Base-by-base conservation (phyloP, 2,329 filamentous ascomycete genomes). In the Clathrospora elynae region DNA sequence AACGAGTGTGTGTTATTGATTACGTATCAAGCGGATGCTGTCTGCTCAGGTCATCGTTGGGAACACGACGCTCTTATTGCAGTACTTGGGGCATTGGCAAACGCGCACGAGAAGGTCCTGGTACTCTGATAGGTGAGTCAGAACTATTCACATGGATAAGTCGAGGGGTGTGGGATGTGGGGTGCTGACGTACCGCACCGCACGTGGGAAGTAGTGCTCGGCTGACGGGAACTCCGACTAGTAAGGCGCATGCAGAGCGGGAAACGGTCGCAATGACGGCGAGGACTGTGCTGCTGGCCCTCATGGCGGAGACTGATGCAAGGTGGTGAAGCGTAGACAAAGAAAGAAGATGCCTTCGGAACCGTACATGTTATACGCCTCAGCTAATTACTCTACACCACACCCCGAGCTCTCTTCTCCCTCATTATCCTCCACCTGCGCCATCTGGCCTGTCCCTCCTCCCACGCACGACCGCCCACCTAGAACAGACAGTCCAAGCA, bases 401-500 rank as follows among this genome's bases (percentile, higher is more conserved):
- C n/a, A n/a, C n/a, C n/a, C n/a, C n/a, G n/a, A n/a, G n/a, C n/a
- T n/a, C n/a, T n/a, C n/a, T n/a, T n/a, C n/a, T n/a, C 14, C 14
- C 19, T 26, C 19, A 16, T 13, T 24, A 31, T 18, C 16, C 9
- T 23, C 17, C 33, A 25, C 22, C 29, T 18, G 17, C 14, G 17
- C n/a, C 28, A 37, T 16, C 32, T 13, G 18, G 13, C 11, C n/a
- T 28, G 13, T 13, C 16, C 5, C 20, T 18, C 6, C 35, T 22
- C 30, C 26, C 17, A 20, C 35, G 10, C 26, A 6, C 18, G 10
- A 22, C 23, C 11, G 6, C 16, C 16, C 26, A 19, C 41, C 55
- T 74, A 77, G 53, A 78, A 76, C 57, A 78, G 58, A 47, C 74
- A 70, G 51, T 78, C 76, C 64, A 78, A 69, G 67, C 76, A 78